Base-by-base conservation (phyloP, 1,284 basidiomycete species). In the Apiotrichum sp. region DNA sequence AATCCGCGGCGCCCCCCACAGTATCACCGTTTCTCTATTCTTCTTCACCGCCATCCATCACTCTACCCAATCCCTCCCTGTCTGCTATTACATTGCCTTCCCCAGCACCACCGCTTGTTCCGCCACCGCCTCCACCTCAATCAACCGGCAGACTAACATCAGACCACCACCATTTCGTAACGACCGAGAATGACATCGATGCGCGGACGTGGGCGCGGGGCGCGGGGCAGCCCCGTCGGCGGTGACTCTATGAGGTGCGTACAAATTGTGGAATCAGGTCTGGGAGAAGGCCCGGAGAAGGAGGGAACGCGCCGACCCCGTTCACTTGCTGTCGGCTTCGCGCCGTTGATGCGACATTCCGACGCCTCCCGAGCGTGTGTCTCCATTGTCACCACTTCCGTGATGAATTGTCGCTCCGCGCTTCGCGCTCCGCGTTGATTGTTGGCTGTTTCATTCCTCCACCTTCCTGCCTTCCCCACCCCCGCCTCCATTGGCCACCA, bases 131-230 rank as follows among this genome's bases (percentile, higher is more conserved):
- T 6, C 10, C 41, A 42, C 41, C 41, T 5, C 14, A 16, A 32
- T 33, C 29, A 11, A 39, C 38, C 11, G 7, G 13, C 29, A 29
- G 4, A n/a, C 33, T 22, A 32, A 43, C 52, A 34, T 4, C 22
- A 33, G 6, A 22, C 29, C 32, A 47, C 14, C 46, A 47, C 46
- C n/a, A 47, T 47, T 36, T 16, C n/a, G 50, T 56, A 49, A 48
- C 50, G 31, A 44, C 22, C 31, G 47, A 43, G 41, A 57, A 52
- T 61, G 59, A 58, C 56, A 35, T 61, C 59, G 59, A 58, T 57
- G 53, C 56, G 59, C 52, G 56, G 59, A 52, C 59, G 59, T 35
- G 59, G 59, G 35, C 56, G 59, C 48, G 56, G 56, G 47, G 59
- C 55, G 45, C 50, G 61, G 36, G 61, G 61, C 46, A 58, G 61